Evolutionary conservation across 2,329 filamentous ascomycete genomes (phyloP).

Genomic region (Alternaria brassicicola): DNA sequence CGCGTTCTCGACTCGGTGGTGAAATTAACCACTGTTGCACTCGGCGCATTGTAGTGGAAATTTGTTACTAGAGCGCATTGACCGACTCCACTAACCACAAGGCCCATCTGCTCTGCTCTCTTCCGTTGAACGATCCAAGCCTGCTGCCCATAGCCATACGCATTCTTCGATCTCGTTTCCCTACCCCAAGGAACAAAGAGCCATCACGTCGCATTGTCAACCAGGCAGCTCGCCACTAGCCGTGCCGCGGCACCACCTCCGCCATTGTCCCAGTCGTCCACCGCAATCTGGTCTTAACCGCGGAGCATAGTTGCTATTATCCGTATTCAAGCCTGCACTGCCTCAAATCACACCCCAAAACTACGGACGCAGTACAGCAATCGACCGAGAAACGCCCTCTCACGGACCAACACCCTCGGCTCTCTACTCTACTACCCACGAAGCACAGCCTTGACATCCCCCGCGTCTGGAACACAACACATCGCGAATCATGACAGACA

Average conservation of each 20-base stretch:
- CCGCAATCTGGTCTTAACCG: constrained; percentile 9
- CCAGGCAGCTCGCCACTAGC: constrained; percentile 18
- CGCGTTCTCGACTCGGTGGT: constrained; percentile 29
- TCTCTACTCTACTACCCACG: not conserved
- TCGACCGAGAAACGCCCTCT: not conserved
- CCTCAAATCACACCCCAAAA: not conserved
- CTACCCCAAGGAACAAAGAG: not conserved
- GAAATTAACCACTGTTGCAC: constrained; percentile 23
- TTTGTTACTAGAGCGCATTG: constrained; percentile 36
- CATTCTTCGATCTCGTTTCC: not conserved
- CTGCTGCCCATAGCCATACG: not conserved
- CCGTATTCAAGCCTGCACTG: constrained; percentile 2
- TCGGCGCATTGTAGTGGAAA: constrained; percentile 30
- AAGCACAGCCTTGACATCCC: constrained; percentile 6
- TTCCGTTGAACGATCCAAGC: constrained; percentile 5
- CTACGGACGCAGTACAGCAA: not conserved
- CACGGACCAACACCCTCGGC: not conserved
- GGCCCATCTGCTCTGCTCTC: constrained; percentile 7
- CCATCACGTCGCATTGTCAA: constrained; percentile 3
- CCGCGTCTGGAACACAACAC: constrained; percentile 8
- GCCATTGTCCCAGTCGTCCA: constrained; percentile 13
- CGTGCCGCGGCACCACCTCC: constrained; percentile 20
- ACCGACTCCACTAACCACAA: constrained; percentile 33
- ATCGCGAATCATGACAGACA: constrained; percentile 31
- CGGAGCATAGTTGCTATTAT: constrained; percentile 14